These are phyloP conservation scores for Arabis alpina DNA, from an alignment of 345 rosid genomes.

Conservation along the genomic window DNA sequence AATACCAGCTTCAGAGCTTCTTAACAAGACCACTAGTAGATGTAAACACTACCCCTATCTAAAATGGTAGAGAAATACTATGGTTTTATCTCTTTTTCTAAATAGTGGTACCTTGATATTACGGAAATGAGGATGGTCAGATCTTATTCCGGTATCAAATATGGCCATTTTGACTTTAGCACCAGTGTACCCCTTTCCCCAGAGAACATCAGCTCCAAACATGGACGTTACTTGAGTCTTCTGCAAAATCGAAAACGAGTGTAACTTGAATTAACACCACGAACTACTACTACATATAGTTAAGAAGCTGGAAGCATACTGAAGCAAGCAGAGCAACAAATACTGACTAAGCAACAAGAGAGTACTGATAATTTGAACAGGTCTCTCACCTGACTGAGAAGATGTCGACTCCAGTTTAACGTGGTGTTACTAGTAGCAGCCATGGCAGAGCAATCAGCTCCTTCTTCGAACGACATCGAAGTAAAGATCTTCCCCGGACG, in stretches of 20 bases:
- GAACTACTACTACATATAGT: no score
- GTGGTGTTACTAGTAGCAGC: conserved; percentile 63
- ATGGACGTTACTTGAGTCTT: conserved; percentile 90
- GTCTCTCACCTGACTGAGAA: conserved; percentile 62
- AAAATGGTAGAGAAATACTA: neutral
- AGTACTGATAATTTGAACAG: no score
- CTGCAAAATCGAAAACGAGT: conserved; percentile 51
- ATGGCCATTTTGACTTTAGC: conserved; percentile 97
- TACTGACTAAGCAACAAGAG: neutral
- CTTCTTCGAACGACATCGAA: conserved; percentile 80
- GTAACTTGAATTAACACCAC: no score
- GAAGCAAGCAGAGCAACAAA: conserved; percentile 1
- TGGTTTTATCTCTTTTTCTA: conserved; percentile 10
- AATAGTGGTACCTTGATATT: conserved; percentile 73
- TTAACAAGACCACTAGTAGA: conserved; percentile 20
- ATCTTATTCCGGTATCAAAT: conserved; percentile 94
- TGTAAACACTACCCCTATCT: neutral
- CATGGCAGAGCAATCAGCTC: conserved; percentile 35
- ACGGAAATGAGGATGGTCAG: conserved; percentile 94
- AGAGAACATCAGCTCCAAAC: conserved; percentile 91
- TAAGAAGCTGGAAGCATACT: no score
- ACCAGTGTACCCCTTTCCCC: conserved; percentile 93
- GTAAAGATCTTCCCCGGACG: conserved; percentile 91
- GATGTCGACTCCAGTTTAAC: conserved; percentile 74
- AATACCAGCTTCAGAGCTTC: conserved; percentile 44